Base-by-base conservation (phyloP, 805 yeast species). In the Hanseniaspora pseudoguilliermondii region DNA sequence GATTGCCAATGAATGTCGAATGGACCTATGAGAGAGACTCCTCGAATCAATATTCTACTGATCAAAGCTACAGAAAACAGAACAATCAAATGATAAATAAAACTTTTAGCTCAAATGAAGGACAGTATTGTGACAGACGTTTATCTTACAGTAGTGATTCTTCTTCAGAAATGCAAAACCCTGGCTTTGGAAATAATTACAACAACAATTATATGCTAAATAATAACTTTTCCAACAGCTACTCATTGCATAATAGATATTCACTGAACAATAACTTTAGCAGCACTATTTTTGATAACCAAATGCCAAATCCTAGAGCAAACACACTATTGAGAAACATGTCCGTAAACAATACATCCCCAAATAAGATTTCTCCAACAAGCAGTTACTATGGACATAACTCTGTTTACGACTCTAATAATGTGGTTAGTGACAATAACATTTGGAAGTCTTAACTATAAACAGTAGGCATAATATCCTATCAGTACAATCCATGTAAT, bases 1-100 rank as follows among this genome's bases (percentile, higher is more conserved):
- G 41, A n/a, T 18, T 35, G 25, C 74, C 90, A 58, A 81, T 85
- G 25, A 70, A 90, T 59, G 69, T 85, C 51, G 79, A 86, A 51
- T 85, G 93, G 93, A 91, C 91, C 48, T 74, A 85, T 62, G 55
- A 41, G 15, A 43, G 38, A 7, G 38, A 20, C 4, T 34, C 27
- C 29, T 7, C 15, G 8, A 10, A 18, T 20, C 35, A 46, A n/a
- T 32, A 20, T 21, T 2, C 18, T 11, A 9, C n/a, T 34, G 39
- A 18, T 2, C 35, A 20, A 23, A 46, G n/a, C 39, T 29, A 20
- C 23, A 44, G 23, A 29, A 5, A 18, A n/a, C 13, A 16, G 4
- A 16, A 1, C 18, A 25, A 44, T 10, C 16, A 29, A 15, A 6
- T n/a, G 21, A 39, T 15, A 5, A 23, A 27, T 29, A 2, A 5